Conservation (phyloP, 2,329 filamentous ascomycete species). For the Plectosphaerella plurivora region DNA sequence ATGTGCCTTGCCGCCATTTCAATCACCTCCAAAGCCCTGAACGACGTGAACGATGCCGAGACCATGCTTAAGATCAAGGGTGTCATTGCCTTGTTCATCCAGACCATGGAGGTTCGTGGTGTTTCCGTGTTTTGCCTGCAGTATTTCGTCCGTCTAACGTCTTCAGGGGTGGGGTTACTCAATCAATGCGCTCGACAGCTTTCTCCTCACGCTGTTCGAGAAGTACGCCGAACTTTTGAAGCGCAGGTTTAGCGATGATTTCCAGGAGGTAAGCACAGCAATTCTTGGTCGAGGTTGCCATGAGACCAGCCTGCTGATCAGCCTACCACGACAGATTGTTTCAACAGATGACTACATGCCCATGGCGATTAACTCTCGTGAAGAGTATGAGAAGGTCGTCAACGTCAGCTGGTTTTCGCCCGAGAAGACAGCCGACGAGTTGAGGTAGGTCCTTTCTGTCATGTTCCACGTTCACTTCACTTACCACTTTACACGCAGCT, state of each 20-base stretch:
- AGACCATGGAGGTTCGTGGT: slow-evolving; percentile 83
- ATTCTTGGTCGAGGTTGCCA: not conserved
- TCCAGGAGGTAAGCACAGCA: slow-evolving; percentile 65
- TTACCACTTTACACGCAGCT: slow-evolving; percentile 45
- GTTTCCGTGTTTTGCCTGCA: not conserved
- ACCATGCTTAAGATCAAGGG: slow-evolving; percentile 92
- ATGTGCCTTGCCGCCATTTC: slow-evolving; percentile 87
- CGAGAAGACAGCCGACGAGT: slow-evolving; percentile 69
- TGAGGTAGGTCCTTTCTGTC: slow-evolving; percentile 52
- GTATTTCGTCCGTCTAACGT: slow-evolving; percentile 4
- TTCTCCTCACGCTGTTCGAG: slow-evolving; percentile 84
- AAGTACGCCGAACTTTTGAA: slow-evolving; percentile 93
- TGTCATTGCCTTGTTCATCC: slow-evolving; percentile 87
- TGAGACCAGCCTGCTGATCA: slow-evolving; percentile 1
- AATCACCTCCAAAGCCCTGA: slow-evolving; percentile 74
- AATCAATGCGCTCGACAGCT: slow-evolving; percentile 73
- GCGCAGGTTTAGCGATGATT: slow-evolving; percentile 88
- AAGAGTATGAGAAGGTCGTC: slow-evolving; percentile 94
- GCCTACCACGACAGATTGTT: slow-evolving; percentile 46
- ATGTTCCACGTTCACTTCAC: slow-evolving; percentile 6
- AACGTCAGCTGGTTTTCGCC: slow-evolving; percentile 95
- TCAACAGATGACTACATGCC: slow-evolving; percentile 99
- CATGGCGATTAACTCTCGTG: slow-evolving; percentile 86
- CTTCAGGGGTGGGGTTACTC: slow-evolving; percentile 82
- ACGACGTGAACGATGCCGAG: slow-evolving; percentile 81